These are phyloP conservation scores for Salinomyces thailandicus DNA, from an alignment of 2,329 filamentous ascomycete species.

Conservation along the genomic window DNA sequence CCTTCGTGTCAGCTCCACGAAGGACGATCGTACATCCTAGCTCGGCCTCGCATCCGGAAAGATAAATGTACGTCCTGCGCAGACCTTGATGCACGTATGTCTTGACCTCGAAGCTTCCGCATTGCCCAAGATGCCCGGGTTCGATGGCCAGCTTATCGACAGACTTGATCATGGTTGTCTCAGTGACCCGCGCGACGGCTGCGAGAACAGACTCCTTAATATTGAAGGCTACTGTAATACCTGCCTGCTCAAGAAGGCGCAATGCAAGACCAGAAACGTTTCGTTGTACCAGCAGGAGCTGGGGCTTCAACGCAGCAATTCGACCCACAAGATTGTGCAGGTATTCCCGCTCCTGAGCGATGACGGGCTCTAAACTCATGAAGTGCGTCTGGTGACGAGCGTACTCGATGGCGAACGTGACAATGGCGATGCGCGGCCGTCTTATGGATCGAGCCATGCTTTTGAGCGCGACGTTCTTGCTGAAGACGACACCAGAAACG, in stretches of 20 bases:
- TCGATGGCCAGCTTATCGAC: slow-evolving; percentile 82
- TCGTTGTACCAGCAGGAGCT: slow-evolving; percentile 82
- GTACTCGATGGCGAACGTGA: slow-evolving; percentile 94
- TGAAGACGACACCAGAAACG: slow-evolving; percentile 91
- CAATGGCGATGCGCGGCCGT: slow-evolving; percentile 78
- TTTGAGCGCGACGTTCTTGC: slow-evolving; percentile 91
- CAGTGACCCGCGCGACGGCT: slow-evolving; percentile 83
- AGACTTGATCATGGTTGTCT: slow-evolving; percentile 86
- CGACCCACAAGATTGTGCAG: slow-evolving; percentile 82
- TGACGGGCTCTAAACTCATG: slow-evolving; percentile 95
- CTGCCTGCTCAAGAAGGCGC: slow-evolving; percentile 75
- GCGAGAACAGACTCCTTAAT: slow-evolving; percentile 94
- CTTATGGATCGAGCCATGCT: slow-evolving; percentile 84
- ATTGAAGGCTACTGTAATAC: slow-evolving; percentile 90
- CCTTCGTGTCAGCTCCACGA: slow-evolving; percentile 62
- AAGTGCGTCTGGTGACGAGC: slow-evolving; percentile 88
- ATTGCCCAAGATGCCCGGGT: slow-evolving; percentile 64
- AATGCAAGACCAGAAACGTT: slow-evolving; percentile 86
- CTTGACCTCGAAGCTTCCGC: slow-evolving; percentile 85
- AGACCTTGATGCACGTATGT: slow-evolving; percentile 78
- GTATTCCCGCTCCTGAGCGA: slow-evolving; percentile 92
- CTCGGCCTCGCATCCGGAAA: slow-evolving; percentile 80
- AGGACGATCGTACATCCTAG: slow-evolving; percentile 91
- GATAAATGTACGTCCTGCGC: slow-evolving; percentile 91
- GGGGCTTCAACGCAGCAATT: slow-evolving; percentile 75